These are phyloP conservation scores for Eutrema salsugineum DNA, from an alignment of 441 rosid species.

Conservation along the genomic window DNA sequence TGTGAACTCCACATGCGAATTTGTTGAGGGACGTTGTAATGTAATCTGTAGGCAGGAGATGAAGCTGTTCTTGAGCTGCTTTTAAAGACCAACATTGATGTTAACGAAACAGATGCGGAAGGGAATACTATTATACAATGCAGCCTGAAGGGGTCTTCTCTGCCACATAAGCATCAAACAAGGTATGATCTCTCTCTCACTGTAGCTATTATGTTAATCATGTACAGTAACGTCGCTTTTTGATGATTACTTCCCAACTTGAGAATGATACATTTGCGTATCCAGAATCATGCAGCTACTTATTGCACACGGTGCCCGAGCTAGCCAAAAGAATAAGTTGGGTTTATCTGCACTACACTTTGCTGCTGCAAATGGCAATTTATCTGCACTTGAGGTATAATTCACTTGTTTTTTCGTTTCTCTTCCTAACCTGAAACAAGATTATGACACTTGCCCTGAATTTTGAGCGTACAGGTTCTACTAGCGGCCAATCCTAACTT, in stretches of 20 bases:
- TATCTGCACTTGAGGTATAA: slow-evolving; percentile 63
- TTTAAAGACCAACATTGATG: slow-evolving; percentile 51
- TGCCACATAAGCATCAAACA: slow-evolving; percentile 52
- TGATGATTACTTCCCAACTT: slow-evolving; percentile 5
- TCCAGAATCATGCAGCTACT: slow-evolving; percentile 65
- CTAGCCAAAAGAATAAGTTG: slow-evolving; percentile 60
- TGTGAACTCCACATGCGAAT: neutral
- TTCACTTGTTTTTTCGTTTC: neutral
- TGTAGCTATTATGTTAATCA: slow-evolving; percentile 13
- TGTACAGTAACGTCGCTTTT: neutral
- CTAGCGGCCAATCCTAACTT: slow-evolving; percentile 50
- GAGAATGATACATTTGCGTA: slow-evolving; percentile 10
- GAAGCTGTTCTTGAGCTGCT: slow-evolving; percentile 66
- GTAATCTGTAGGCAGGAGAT: slow-evolving; percentile 57
- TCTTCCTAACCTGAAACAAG: slow-evolving; percentile 3
- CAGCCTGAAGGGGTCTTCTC: slow-evolving; percentile 55
- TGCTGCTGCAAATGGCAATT: slow-evolving; percentile 81
- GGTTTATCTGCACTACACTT: slow-evolving; percentile 68
- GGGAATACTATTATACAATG: slow-evolving; percentile 80
- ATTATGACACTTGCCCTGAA: neutral
- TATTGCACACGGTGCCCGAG: slow-evolving; percentile 59
- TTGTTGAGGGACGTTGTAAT: neutral
- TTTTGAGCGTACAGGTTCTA: slow-evolving; percentile 48
- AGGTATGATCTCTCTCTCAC: slow-evolving; percentile 45
- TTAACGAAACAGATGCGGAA: slow-evolving; percentile 66